Percentiles rank a stretch among this genome's conserved stretches.
Conservation (phyloP, 306 rosid genomes). For the Citrullus amarus region DNA sequence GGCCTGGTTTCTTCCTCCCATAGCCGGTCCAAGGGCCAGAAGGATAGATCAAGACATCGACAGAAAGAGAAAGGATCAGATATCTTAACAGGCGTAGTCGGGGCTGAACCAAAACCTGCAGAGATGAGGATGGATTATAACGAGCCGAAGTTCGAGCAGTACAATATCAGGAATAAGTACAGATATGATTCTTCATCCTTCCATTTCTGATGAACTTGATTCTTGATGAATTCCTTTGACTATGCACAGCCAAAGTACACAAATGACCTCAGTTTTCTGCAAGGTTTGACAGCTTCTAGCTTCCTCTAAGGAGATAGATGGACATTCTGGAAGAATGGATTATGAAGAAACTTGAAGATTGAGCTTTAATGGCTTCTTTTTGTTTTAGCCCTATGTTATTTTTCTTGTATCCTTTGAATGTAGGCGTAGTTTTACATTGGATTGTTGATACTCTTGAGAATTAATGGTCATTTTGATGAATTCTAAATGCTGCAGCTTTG, state of each 20-base stretch:
- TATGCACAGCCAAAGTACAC: not conserved
- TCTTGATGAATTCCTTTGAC: not conserved
- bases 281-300: not conserved
- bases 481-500: not conserved
- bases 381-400: not conserved
- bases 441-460: not conserved
- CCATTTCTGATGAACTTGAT: not conserved
- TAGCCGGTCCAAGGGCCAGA: constrained; percentile 1
- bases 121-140: not conserved
- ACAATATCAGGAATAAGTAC: not conserved
- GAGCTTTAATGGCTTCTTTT: not conserved
- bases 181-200: not conserved
- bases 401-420: not conserved
- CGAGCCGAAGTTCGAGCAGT: not conserved
- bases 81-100: not conserved
- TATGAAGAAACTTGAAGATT: constrained; percentile 23
- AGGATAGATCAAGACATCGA: constrained; percentile 4
- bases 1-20: constrained; percentile 6
- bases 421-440: not conserved
- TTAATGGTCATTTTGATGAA: not conserved
- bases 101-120: constrained; percentile 1
- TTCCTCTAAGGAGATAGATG: not conserved
- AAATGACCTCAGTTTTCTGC: not conserved
- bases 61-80: constrained; percentile 1
- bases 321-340: constrained; percentile 5